These are phyloP conservation scores for Meyerozyma elateridarum DNA, from an alignment of 1,139 yeast species.

Conservation along the genomic window DNA sequence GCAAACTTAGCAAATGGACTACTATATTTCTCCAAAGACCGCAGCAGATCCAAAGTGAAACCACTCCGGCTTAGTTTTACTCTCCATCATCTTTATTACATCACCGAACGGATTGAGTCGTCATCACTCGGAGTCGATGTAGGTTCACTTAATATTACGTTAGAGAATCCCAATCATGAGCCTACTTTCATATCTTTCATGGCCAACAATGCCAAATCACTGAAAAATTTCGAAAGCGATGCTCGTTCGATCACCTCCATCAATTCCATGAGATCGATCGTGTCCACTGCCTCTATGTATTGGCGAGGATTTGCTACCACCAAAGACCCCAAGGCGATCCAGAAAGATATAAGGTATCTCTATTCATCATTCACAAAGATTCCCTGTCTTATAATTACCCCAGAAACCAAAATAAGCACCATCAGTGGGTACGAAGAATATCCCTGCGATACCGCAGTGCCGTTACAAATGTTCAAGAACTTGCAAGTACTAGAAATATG, in stretches of 20 bases:
- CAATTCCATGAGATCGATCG: constrained; percentile 56
- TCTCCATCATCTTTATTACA: constrained; percentile 58
- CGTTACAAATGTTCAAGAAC: constrained; percentile 55
- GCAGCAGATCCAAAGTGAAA: constrained; percentile 28
- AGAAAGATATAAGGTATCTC: constrained; percentile 50
- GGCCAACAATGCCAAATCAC: constrained; percentile 44
- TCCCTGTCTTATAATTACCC: constrained; percentile 58
- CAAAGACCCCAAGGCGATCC: constrained; percentile 40
- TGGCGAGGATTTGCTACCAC: constrained; percentile 36
- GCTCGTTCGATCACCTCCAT: constrained; percentile 59
- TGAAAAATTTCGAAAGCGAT: constrained; percentile 49
- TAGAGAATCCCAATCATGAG: constrained; percentile 55
- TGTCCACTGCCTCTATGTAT: constrained; percentile 41
- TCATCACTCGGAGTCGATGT: constrained; percentile 50
- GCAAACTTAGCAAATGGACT: constrained; percentile 45
- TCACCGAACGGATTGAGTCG: constrained; percentile 53
- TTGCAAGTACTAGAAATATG: constrained; percentile 56
- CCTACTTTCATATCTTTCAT: constrained; percentile 51
- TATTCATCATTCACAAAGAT: constrained; percentile 64
- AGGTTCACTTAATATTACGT: constrained; percentile 59
- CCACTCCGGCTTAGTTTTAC: constrained; percentile 56
- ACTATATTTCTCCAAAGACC: constrained; percentile 35
- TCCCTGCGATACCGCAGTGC: constrained; percentile 69
- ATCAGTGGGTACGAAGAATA: constrained; percentile 64
- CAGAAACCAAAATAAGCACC: constrained; percentile 51